These are phyloP conservation scores for Vanrija humicola DNA, from an alignment of 1,284 basidiomycete genomes.

Conservation along the genomic window DNA sequence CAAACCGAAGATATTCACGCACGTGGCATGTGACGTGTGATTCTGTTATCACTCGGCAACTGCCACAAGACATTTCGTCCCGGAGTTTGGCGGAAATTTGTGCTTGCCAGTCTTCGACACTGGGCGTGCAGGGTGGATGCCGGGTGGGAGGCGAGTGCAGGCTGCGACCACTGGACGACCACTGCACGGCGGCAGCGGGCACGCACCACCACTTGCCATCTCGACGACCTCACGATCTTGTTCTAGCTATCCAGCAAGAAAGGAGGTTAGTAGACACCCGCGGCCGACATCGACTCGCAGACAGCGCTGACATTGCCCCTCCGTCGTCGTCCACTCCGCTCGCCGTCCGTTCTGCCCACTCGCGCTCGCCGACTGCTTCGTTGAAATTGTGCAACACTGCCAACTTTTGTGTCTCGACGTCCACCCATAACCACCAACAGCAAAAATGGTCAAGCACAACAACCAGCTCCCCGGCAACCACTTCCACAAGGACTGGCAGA, in stretches of 20 bases:
- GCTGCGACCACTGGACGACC: not conserved
- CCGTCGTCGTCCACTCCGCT: not conserved
- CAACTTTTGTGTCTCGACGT: no score
- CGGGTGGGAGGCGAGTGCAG: no score
- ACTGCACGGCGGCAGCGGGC: not conserved
- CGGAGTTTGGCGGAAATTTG: constrained; percentile 16
- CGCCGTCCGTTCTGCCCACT: not conserved
- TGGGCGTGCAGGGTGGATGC: not conserved
- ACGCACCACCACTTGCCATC: not conserved
- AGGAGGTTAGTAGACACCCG: not conserved
- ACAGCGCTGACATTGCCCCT: not conserved
- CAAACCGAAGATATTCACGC: no score
- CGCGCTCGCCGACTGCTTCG: not conserved
- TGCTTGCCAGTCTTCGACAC: constrained; percentile 4
- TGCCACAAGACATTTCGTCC: constrained; percentile 1
- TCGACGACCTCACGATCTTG: not conserved
- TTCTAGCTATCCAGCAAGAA: constrained; percentile 16
- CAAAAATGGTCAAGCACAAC: constrained; percentile 28
- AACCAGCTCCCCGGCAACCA: constrained; percentile 84
- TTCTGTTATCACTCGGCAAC: not conserved
- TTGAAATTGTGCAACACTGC: not conserved
- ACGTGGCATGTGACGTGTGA: not conserved
- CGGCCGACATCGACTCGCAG: no score
- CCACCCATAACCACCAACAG: not conserved
- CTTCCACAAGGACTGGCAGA: constrained; percentile 95